phyloP scores from a whole-genome alignment of 1,284 basidiomycete species.

The Thelephora terrestris region DNA sequence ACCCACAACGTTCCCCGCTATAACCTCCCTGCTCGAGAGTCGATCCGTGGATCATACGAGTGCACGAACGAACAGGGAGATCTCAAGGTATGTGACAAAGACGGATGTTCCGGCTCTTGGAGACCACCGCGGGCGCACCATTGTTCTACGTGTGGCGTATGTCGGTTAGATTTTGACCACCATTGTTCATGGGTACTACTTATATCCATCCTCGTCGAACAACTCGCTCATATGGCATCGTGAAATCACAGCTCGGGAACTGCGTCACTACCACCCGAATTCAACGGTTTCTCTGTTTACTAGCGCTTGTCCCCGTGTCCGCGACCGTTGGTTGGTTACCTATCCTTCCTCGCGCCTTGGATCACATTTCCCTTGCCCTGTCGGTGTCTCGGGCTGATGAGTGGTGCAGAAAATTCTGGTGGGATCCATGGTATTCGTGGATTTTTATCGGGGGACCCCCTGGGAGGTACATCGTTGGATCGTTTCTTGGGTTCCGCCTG shows the following conservation, averaged over 20 bases:
- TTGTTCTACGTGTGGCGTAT: conserved; percentile 40
- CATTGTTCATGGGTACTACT: conserved; percentile 43
- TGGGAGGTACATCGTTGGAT: conserved; percentile 36
- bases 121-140: conserved; percentile 43
- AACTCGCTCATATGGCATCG: conserved; percentile 1
- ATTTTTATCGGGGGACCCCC: conserved; percentile 36
- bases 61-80: conserved; percentile 27
- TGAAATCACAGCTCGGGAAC: conserved; percentile 31
- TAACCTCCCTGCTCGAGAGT: conserved; percentile 21
- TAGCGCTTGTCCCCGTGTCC: conserved; percentile 26
- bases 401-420: conserved; percentile 32
- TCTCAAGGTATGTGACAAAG: conserved; percentile 29
- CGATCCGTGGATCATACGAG: conserved; percentile 31
- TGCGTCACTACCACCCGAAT: conserved; percentile 34
- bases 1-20: conserved; percentile 25
- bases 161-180: conserved; percentile 41
- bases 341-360: conserved; percentile 20
- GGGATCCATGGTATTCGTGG: conserved; percentile 41
- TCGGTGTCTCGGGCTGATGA: conserved; percentile 24
- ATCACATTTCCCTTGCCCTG: conserved; percentile 26
- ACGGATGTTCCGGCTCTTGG: conserved; percentile 32
- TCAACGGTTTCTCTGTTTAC: conserved; percentile 32
- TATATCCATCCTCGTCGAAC: neutral
- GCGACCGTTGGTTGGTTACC: conserved; percentile 26
- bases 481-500: conserved; percentile 29